phyloP scores from a whole-genome alignment of 2,329 filamentous ascomycete species.

The Chrysoporthe austroafricana region DNA sequence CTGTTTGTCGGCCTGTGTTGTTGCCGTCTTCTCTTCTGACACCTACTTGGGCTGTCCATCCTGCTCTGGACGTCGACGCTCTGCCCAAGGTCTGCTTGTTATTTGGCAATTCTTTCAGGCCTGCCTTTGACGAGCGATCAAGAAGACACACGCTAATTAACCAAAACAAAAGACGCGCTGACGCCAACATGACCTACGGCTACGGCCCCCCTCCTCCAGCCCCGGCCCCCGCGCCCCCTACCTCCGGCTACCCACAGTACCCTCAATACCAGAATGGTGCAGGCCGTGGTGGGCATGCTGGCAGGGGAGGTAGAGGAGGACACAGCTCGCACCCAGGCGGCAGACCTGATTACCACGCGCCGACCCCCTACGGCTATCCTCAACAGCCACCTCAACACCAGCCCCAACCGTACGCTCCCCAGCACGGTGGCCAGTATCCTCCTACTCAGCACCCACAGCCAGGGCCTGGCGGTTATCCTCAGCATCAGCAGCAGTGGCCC shows the following conservation, averaged over 20 bases:
- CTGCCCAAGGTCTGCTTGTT: not conserved
- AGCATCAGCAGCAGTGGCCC: slow-evolving; percentile 46
- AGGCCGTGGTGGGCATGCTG: slow-evolving; percentile 44
- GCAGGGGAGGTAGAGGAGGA: slow-evolving; percentile 45
- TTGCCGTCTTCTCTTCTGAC: not conserved
- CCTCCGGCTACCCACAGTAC: slow-evolving; percentile 43
- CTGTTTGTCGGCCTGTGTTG: not conserved
- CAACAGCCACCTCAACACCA: slow-evolving; percentile 41
- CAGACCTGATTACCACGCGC: slow-evolving; percentile 45
- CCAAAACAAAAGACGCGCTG: not conserved
- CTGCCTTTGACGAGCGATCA: not conserved
- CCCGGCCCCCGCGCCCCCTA: slow-evolving; percentile 37
- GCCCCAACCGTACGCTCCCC: slow-evolving; percentile 37
- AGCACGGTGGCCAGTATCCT: slow-evolving; percentile 34
- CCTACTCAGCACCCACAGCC: slow-evolving; percentile 42
- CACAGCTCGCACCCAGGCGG: slow-evolving; percentile 44
- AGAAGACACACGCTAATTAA: not conserved
- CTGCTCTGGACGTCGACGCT: not conserved
- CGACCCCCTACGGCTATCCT: slow-evolving; percentile 49
- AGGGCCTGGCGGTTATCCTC: slow-evolving; percentile 43
- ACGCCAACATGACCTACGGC: slow-evolving; percentile 52
- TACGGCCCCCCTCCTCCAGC: slow-evolving; percentile 59
- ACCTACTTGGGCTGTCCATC: not conserved
- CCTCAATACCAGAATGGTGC: slow-evolving; percentile 44
- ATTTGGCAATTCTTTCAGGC: not conserved